Evolutionary conservation across 257 asterid species (phyloP).

Genomic region (Linaria vulgaris): DNA sequence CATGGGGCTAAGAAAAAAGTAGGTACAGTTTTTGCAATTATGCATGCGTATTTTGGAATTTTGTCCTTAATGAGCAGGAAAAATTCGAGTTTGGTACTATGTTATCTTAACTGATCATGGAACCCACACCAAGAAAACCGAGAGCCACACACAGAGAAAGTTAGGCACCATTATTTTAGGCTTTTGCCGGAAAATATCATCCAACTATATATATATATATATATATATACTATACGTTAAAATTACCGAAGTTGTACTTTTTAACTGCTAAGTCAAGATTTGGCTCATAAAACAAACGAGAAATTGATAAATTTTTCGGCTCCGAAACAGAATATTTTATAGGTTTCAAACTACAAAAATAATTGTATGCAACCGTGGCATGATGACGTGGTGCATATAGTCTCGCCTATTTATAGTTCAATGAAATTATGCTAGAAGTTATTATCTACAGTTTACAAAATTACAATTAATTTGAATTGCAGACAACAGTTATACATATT

Average conservation of each 20-base stretch:
- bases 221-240: background rate
- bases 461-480: too few relatives aligned
- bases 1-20: slow-evolving; percentile 27
- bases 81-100: slow-evolving; percentile 16
- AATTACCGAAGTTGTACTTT: background rate
- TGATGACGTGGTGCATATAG: too few relatives aligned
- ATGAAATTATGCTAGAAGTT: too few relatives aligned
- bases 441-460: too few relatives aligned
- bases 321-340: background rate
- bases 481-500: too few relatives aligned
- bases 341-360: slow-evolving; percentile 1
- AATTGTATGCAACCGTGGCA: too few relatives aligned
- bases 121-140: slow-evolving; percentile 27
- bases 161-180: slow-evolving; percentile 16
- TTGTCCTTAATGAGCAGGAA: background rate
- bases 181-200: slow-evolving; percentile 19
- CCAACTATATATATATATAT: too few relatives aligned
- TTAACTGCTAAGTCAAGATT: slow-evolving; percentile 12
- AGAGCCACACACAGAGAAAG: slow-evolving; percentile 34
- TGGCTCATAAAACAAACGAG: background rate
- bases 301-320: background rate
- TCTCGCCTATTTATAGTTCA: too few relatives aligned
- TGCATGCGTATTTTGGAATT: slow-evolving; percentile 18
- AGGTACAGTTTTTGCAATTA: slow-evolving; percentile 16
- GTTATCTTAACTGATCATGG: slow-evolving; percentile 34